Conservation (phyloP, 2,329 filamentous ascomycete species). For the Alternaria arborescens region DNA sequence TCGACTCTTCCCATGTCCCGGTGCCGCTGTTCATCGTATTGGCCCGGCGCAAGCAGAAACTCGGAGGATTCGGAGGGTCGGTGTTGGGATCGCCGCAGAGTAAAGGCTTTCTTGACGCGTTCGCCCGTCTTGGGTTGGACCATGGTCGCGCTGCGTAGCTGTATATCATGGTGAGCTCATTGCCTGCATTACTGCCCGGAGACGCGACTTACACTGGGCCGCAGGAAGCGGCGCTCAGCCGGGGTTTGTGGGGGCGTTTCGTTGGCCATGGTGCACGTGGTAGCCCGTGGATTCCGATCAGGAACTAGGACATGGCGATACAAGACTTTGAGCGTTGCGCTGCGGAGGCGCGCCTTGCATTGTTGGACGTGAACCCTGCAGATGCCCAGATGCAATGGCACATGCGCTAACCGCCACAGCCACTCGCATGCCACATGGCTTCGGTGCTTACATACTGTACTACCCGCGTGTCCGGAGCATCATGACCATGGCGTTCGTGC, state of each 20-base stretch:
- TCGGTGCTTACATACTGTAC: not conserved
- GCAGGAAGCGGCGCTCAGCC: constrained; percentile 47
- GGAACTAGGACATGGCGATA: constrained; percentile 22
- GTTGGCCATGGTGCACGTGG: constrained; percentile 33
- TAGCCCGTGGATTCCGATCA: constrained; percentile 1
- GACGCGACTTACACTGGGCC: constrained; percentile 46
- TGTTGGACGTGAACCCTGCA: constrained; percentile 21
- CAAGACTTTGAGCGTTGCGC: constrained; percentile 4
- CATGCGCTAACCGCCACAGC: constrained; percentile 24
- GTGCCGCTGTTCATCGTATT: constrained; percentile 40
- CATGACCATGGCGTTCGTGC: not conserved
- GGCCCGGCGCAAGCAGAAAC: constrained; percentile 50
- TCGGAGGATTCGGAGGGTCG: constrained; percentile 57
- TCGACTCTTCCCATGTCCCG: constrained; percentile 44
- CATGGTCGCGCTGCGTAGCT: constrained; percentile 85
- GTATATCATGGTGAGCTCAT: constrained; percentile 30
- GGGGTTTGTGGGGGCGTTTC: constrained; percentile 40
- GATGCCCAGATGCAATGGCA: constrained; percentile 23
- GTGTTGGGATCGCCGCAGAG: constrained; percentile 63
- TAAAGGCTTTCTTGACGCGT: constrained; percentile 81
- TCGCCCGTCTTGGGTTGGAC: constrained; percentile 88
- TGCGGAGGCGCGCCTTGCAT: constrained; percentile 4
- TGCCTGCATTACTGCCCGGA: not conserved
- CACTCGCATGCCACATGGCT: constrained; percentile 8
- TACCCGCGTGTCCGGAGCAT: not conserved